Evolutionary conservation across 495 filamentous ascomycete genomes (phyloP).

Genomic region (Neurospora africana): DNA sequence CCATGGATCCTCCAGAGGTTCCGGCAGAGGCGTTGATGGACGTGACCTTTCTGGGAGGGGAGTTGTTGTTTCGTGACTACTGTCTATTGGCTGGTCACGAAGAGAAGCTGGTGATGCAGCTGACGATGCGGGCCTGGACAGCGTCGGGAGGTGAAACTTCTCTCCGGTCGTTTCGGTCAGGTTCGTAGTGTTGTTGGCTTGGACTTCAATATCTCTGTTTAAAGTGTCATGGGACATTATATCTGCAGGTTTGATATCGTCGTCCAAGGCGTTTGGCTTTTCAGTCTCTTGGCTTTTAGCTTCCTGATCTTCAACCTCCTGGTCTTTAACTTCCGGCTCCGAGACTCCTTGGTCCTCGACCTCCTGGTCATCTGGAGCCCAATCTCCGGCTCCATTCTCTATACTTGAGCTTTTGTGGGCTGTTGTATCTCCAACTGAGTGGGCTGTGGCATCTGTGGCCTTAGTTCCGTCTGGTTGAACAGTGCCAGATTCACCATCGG

Average conservation of each 20-base stretch:
- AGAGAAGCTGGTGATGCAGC: background rate
- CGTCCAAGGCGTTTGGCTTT: background rate
- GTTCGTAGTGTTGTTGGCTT: background rate
- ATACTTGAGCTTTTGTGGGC: background rate
- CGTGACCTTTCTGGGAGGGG: background rate
- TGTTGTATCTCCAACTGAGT: background rate
- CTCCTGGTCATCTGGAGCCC: background rate
- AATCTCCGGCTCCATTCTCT: background rate
- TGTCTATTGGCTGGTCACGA: background rate
- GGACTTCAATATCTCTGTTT: background rate
- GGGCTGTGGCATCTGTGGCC: background rate
- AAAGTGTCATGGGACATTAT: background rate
- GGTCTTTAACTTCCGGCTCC: too few relatives aligned
- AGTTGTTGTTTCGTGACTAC: background rate
- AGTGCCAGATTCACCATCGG: background rate
- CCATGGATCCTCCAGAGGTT: background rate
- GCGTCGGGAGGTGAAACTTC: background rate
- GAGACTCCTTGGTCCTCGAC: background rate
- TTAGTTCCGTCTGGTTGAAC: background rate
- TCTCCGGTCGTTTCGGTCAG: background rate
- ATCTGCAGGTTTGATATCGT: background rate
- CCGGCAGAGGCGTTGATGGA: background rate
- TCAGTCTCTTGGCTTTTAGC: background rate
- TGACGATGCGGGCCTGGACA: background rate
- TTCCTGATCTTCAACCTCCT: background rate